Percentiles rank a stretch among this genome's conserved stretches.
Evolutionary conservation across 164 flowering plant species (phyloP).

Genomic region (Nymphaea thermarum): DNA sequence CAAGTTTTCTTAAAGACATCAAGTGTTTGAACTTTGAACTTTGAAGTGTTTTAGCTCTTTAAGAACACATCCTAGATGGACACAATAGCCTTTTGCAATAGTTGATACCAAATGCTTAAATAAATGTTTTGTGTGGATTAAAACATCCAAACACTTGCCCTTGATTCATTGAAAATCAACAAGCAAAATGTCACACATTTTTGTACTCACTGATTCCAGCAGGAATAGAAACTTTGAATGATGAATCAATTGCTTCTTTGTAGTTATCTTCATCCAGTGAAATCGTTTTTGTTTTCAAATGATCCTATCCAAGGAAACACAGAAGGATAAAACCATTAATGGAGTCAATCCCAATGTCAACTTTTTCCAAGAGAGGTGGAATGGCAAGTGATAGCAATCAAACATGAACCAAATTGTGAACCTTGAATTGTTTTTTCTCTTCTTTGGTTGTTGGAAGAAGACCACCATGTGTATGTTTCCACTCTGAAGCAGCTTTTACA

Average conservation of each 20-base stretch:
- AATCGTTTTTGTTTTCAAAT: slow-evolving; percentile 57
- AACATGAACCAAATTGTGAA: slow-evolving; percentile 6
- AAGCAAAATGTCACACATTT: not conserved
- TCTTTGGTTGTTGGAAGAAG: slow-evolving; percentile 75
- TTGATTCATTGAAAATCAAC: not conserved
- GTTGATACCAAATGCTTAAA: no score
- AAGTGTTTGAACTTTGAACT: no score
- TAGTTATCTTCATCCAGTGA: slow-evolving; percentile 88
- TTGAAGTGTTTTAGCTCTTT: no score
- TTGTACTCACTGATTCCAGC: slow-evolving; percentile 73
- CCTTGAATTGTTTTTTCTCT: slow-evolving; percentile 92
- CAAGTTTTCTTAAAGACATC: no score
- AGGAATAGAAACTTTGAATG: slow-evolving; percentile 79
- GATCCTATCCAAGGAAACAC: slow-evolving; percentile 35
- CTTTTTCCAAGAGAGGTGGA: not conserved
- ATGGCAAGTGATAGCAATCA: not conserved
- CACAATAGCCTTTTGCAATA: no score
- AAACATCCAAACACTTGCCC: no score
- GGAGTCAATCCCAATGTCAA: not conserved
- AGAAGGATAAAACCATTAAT: slow-evolving; percentile 7
- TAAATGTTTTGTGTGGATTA: no score
- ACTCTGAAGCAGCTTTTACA: slow-evolving; percentile 82
- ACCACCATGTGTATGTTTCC: slow-evolving; percentile 66
- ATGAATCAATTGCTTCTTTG: slow-evolving; percentile 90
- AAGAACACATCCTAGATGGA: no score